phyloP scores from a whole-genome alignment of 1,284 basidiomycete species.

The Naganishia cerealis region DNA sequence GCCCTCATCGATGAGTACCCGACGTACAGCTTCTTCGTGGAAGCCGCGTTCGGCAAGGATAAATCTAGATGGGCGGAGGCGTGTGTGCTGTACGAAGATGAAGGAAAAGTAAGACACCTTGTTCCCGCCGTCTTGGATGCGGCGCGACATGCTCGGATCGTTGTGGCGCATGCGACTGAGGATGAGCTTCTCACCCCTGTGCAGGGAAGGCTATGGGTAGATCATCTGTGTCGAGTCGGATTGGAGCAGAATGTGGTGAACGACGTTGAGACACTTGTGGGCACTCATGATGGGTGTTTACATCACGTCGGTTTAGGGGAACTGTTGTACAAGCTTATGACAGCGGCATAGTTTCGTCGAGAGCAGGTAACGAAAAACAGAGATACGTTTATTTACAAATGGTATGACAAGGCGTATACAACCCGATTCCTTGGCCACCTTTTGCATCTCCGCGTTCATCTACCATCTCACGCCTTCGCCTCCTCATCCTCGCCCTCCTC shows the following conservation, averaged over 20 bases:
- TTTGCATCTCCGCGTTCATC: neutral
- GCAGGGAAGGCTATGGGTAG: conserved; percentile 14
- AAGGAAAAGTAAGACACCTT: neutral
- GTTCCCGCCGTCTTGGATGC: neutral
- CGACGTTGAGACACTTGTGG: conserved; percentile 23
- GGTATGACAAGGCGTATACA: neutral
- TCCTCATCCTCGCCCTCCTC: conserved; percentile 36
- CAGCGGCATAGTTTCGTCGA: neutral
- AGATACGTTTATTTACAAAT: neutral
- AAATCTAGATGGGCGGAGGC: neutral
- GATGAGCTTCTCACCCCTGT: conserved; percentile 32
- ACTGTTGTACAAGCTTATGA: conserved; percentile 29
- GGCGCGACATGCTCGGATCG: neutral
- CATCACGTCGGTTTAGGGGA: conserved; percentile 31
- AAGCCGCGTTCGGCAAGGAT: conserved; percentile 30
- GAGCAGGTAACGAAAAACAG: neutral
- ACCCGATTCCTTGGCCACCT: conserved; percentile 1
- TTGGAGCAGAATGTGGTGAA: conserved; percentile 9
- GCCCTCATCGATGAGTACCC: conserved; percentile 33
- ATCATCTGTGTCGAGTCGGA: neutral
- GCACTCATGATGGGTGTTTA: conserved; percentile 34
- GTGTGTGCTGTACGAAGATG: neutral
- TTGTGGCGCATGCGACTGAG: conserved; percentile 33
- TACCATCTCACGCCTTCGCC: neutral
- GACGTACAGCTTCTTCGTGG: conserved; percentile 29